Conservation (phyloP, 2,329 filamentous ascomycete genomes). For the Colletotrichum liaoningense region DNA sequence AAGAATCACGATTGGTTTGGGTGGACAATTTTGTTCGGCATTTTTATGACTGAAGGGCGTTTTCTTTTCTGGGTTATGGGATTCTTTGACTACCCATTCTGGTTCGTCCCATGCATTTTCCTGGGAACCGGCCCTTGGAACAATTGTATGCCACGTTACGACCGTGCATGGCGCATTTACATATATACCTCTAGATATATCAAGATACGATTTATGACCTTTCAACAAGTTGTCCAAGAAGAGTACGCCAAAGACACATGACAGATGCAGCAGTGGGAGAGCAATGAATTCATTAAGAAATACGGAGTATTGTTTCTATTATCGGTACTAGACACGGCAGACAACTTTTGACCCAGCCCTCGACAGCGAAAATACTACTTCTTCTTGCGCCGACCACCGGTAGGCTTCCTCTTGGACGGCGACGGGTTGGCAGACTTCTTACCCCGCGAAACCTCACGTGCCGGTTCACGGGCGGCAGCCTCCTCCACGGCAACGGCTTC, state of each 20-base stretch:
- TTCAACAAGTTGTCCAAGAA: background rate
- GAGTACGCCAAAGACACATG: background rate
- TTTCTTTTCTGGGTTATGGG: background rate
- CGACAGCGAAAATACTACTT: conserved; percentile 43
- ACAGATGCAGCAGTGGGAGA: background rate
- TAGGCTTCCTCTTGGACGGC: conserved; percentile 53
- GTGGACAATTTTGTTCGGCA: background rate
- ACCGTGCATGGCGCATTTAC: conserved; percentile 8
- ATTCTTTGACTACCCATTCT: background rate
- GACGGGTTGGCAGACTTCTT: conserved; percentile 54
- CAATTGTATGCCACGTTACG: background rate
- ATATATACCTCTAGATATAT: conserved; percentile 2
- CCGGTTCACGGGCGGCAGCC: conserved; percentile 42
- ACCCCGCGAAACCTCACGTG: conserved; percentile 43
- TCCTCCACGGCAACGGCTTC: conserved; percentile 54
- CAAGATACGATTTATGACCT: conserved; percentile 25
- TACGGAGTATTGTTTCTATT: conserved; percentile 19
- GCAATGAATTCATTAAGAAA: conserved; percentile 4
- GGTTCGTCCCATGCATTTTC: conserved; percentile 11
- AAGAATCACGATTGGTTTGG: background rate
- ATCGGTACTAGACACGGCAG: background rate
- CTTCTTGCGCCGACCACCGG: conserved; percentile 46
- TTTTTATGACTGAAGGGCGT: background rate
- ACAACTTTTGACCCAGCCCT: background rate
- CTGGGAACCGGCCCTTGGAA: background rate